Evolutionary conservation across 1,139 yeast genomes (phyloP).

Genomic region (Magnusiomyces tetraspermus): DNA sequence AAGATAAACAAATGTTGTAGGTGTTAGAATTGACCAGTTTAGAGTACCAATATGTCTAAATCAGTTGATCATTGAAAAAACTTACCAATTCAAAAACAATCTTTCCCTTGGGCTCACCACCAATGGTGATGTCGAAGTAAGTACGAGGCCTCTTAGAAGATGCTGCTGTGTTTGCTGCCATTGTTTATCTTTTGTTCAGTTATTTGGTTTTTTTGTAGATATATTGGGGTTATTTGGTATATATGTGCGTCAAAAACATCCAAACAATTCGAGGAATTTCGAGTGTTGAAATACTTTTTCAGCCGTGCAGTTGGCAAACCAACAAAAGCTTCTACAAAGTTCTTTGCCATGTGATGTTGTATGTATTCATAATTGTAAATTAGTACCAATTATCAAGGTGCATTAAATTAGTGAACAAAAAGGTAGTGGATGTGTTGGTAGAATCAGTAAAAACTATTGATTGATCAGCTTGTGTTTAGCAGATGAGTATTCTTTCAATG

Average conservation of each 20-base stretch:
- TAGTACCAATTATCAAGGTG: too few relatives aligned
- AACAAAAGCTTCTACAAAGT: background rate
- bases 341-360: background rate
- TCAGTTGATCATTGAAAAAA: background rate
- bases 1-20: too few relatives aligned
- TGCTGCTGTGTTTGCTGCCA: too few relatives aligned
- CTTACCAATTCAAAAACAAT: conserved; percentile 52
- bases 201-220: background rate
- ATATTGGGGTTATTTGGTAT: conserved; percentile 1
- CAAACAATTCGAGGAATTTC: background rate
- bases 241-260: background rate
- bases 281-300: background rate
- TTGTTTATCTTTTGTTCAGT: too few relatives aligned
- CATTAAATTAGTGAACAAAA: too few relatives aligned
- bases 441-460: too few relatives aligned
- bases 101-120: conserved; percentile 61
- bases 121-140: conserved; percentile 78
- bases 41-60: background rate
- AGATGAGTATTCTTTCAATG: too few relatives aligned
- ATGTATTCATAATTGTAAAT: too few relatives aligned
- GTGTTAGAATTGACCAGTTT: background rate
- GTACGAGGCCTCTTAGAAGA: conserved; percentile 35
- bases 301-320: background rate
- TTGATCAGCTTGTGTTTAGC: too few relatives aligned
- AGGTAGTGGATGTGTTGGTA: too few relatives aligned